phyloP scores from a whole-genome alignment of 805 yeast genomes.

The Candida anglica region DNA sequence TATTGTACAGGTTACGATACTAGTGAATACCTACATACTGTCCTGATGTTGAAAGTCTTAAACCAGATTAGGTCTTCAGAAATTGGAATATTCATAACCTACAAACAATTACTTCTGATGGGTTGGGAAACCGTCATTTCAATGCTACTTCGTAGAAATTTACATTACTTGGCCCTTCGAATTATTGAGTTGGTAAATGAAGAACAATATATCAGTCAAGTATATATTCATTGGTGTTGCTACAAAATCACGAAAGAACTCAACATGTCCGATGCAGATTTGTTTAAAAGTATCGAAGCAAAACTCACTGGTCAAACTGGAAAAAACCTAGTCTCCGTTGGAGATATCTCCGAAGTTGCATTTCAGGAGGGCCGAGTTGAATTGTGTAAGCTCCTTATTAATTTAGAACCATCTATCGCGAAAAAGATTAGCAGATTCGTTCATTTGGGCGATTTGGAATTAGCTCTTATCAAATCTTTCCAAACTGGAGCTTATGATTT shows the following conservation, averaged over 20 bases:
- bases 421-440: constrained; percentile 58
- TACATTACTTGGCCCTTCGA: constrained; percentile 60
- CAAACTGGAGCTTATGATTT: constrained; percentile 60
- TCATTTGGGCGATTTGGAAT: constrained; percentile 66
- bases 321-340: constrained; percentile 47
- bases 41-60: constrained; percentile 60
- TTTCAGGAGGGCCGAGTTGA: constrained; percentile 75
- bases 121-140: constrained; percentile 55
- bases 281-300: constrained; percentile 47
- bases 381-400: constrained; percentile 63
- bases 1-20: constrained; percentile 48
- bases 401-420: constrained; percentile 60
- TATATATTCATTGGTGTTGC: constrained; percentile 81
- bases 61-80: constrained; percentile 65
- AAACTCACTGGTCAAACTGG: constrained; percentile 31
- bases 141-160: constrained; percentile 54
- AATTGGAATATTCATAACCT: constrained; percentile 67
- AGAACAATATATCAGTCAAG: constrained; percentile 33
- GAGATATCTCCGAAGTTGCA: constrained; percentile 60
- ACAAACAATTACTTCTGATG: constrained; percentile 44
- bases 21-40: constrained; percentile 56
- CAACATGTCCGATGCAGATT: constrained; percentile 53
- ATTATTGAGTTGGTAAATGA: constrained; percentile 47
- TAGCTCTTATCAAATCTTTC: constrained; percentile 66
- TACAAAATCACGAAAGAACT: constrained; percentile 56